phyloP scores from a whole-genome alignment of 805 yeast genomes.

The Lachancea dasiensis region DNA sequence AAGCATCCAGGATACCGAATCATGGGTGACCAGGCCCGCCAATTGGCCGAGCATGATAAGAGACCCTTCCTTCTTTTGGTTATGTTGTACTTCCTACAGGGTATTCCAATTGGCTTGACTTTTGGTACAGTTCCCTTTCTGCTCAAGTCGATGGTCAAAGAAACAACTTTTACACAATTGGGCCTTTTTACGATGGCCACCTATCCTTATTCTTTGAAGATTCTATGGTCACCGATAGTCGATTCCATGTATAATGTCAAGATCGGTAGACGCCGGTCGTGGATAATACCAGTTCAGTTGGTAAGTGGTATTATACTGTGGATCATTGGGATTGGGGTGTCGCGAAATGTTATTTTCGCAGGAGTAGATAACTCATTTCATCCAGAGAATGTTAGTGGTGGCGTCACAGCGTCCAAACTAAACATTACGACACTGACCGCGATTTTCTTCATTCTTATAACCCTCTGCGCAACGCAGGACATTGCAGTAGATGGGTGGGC shows the following conservation, averaged over 20 bases:
- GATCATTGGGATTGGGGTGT: slow-evolving; percentile 45
- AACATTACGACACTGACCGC: slow-evolving; percentile 45
- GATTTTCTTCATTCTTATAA: slow-evolving; percentile 69
- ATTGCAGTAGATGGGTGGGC: slow-evolving; percentile 99
- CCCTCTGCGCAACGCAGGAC: slow-evolving; percentile 95
- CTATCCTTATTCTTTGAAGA: slow-evolving; percentile 88
- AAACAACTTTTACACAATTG: slow-evolving; percentile 78
- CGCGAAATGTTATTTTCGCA: slow-evolving; percentile 46
- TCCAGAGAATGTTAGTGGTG: slow-evolving; percentile 9
- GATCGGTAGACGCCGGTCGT: slow-evolving; percentile 79
- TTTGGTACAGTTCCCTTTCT: slow-evolving; percentile 92
- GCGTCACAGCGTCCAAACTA: not conserved
- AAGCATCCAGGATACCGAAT: no score
- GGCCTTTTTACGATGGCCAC: slow-evolving; percentile 89
- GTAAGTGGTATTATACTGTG: slow-evolving; percentile 68
- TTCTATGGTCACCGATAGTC: slow-evolving; percentile 93
- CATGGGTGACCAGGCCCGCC: slow-evolving; percentile 5
- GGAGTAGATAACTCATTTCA: slow-evolving; percentile 27
- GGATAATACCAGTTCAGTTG: slow-evolving; percentile 92
- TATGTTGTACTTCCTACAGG: slow-evolving; percentile 77
- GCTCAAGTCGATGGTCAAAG: slow-evolving; percentile 54
- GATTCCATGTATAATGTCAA: slow-evolving; percentile 69
- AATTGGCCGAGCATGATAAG: slow-evolving; percentile 46
- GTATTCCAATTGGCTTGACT: slow-evolving; percentile 94
- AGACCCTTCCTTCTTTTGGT: slow-evolving; percentile 72